Evolutionary conservation across 1,284 basidiomycete genomes (phyloP).

Genomic region (Apiotrichum veenhuisii): DNA sequence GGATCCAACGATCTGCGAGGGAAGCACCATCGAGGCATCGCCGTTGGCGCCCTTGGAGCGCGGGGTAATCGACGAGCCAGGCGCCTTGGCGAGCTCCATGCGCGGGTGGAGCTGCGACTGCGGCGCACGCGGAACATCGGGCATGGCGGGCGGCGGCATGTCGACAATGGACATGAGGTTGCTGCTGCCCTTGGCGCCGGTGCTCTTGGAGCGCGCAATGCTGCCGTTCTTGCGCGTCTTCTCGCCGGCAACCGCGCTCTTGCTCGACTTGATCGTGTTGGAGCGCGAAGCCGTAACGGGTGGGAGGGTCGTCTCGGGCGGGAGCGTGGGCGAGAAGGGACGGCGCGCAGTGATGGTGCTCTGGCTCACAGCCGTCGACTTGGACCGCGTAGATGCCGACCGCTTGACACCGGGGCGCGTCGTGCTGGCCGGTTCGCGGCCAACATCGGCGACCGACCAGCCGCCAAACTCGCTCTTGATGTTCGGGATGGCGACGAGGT

Average conservation of each 20-base stretch:
- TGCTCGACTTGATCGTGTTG: conserved; percentile 11
- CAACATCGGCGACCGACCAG: conserved; percentile 42
- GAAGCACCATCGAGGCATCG: conserved; percentile 6
- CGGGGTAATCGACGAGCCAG: conserved; percentile 37
- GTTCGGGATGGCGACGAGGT: conserved; percentile 44
- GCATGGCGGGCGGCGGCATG: conserved; percentile 36
- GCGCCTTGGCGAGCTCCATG: conserved; percentile 40
- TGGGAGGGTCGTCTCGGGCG: neutral
- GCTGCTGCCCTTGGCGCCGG: conserved; percentile 20
- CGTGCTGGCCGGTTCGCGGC: conserved; percentile 15
- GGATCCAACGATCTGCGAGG: conserved; percentile 7
- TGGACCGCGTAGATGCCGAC: conserved; percentile 30
- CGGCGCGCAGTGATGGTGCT: conserved; percentile 4
- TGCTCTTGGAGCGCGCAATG: conserved; percentile 27
- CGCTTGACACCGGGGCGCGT: conserved; percentile 23
- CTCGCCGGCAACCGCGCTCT: conserved; percentile 16
- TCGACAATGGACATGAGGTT: conserved; percentile 32
- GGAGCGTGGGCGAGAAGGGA: neutral
- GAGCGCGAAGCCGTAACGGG: conserved; percentile 1
- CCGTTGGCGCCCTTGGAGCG: neutral
- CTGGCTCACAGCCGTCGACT: conserved; percentile 28
- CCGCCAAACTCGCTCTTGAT: conserved; percentile 15
- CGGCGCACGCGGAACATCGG: conserved; percentile 48
- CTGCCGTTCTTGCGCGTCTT: conserved; percentile 34
- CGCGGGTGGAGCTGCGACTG: conserved; percentile 39